A percentile compares a stretch with the other conserved stretches of the same genome.
These are phyloP conservation scores for Daldinia bambusicola DNA, from an alignment of 495 filamentous ascomycete genomes.

Conservation along the genomic window DNA sequence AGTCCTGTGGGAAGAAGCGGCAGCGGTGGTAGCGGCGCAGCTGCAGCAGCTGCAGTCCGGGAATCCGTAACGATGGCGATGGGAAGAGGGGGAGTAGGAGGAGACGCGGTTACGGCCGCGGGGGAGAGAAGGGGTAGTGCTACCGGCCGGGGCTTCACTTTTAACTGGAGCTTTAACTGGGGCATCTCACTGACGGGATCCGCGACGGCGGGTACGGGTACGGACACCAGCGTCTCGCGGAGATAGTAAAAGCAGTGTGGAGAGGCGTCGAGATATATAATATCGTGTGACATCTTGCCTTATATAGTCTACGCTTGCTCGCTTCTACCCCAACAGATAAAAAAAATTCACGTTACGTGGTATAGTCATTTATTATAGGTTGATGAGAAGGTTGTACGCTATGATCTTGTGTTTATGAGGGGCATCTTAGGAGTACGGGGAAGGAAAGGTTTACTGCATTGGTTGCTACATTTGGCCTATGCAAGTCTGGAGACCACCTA, in stretches of 20 bases:
- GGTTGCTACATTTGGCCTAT: background rate
- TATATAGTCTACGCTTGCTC: constrained; percentile 11
- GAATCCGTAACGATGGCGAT: background rate
- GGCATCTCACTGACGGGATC: constrained; percentile 42
- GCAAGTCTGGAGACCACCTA: background rate
- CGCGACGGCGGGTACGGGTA: constrained; percentile 14
- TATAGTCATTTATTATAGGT: background rate
- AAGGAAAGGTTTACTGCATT: background rate
- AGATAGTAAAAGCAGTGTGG: background rate
- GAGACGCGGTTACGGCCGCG: constrained; percentile 6
- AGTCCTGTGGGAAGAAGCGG: background rate
- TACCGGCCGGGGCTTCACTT: constrained; percentile 36
- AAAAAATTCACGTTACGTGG: constrained; percentile 15
- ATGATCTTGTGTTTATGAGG: background rate
- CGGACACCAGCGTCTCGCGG: background rate
- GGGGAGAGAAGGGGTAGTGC: constrained; percentile 35
- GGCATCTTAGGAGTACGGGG: background rate
- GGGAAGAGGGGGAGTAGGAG: background rate
- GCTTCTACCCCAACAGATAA: constrained; percentile 23
- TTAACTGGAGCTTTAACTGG: constrained; percentile 46
- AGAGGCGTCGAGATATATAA: background rate
- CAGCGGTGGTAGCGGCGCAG: no score
- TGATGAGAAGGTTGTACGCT: background rate
- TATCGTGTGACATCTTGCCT: background rate
- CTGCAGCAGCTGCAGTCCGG: no score